Conservation (phyloP, 1,139 yeast genomes). For the Debaryomycetaceae sp. region DNA sequence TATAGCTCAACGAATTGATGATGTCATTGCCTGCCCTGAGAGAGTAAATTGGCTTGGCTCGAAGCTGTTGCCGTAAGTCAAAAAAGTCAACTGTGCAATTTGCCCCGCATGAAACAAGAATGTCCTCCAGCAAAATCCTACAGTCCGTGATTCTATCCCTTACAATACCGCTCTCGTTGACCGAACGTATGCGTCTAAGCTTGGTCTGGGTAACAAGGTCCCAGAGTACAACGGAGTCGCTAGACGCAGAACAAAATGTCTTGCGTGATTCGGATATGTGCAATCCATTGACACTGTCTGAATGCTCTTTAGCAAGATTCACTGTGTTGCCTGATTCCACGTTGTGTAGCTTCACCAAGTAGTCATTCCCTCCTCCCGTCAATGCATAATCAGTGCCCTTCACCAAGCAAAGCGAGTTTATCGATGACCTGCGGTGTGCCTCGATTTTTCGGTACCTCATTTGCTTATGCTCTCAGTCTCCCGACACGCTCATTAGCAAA, state of each 20-base stretch:
- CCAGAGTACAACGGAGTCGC: slow-evolving; percentile 10
- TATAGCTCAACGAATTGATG: slow-evolving; percentile 21
- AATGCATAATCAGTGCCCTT: slow-evolving; percentile 16
- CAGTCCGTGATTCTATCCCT: slow-evolving; percentile 11
- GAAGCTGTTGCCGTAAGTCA: slow-evolving; percentile 10
- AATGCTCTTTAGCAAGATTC: slow-evolving; percentile 16
- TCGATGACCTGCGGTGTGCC: slow-evolving; percentile 13
- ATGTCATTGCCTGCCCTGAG: slow-evolving; percentile 25
- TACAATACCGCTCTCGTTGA: slow-evolving; percentile 2
- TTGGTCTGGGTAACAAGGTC: slow-evolving; percentile 14
- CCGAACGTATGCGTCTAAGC: slow-evolving; percentile 7
- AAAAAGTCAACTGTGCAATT: slow-evolving; percentile 11
- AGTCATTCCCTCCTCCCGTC: slow-evolving; percentile 24
- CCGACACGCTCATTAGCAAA: not conserved
- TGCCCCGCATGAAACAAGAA: slow-evolving; percentile 24
- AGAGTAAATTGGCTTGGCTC: slow-evolving; percentile 8
- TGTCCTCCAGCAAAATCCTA: slow-evolving; percentile 9
- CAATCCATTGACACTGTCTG: slow-evolving; percentile 16
- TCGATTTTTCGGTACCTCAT: slow-evolving; percentile 7
- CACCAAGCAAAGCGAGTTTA: slow-evolving; percentile 18
- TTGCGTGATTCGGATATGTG: slow-evolving; percentile 10
- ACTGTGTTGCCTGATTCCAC: slow-evolving; percentile 7
- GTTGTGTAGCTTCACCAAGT: slow-evolving; percentile 14
- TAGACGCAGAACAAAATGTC: slow-evolving; percentile 7
- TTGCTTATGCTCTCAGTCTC: not conserved